Evolutionary conservation across 2,329 filamentous ascomycete species (phyloP).

Genomic region (Neocucurbitaria cava): DNA sequence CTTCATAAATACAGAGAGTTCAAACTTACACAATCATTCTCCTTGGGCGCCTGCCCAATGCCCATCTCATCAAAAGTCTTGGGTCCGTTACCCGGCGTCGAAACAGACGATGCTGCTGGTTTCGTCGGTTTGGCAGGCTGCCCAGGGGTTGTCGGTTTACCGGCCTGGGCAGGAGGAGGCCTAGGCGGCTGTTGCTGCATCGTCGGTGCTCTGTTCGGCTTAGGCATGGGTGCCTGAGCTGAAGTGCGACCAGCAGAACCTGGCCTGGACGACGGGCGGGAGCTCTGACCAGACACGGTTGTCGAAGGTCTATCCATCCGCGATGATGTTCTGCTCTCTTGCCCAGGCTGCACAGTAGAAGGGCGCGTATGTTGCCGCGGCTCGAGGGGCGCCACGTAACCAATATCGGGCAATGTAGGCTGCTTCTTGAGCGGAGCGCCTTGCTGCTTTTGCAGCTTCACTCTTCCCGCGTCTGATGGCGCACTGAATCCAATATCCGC

Average conservation of each 20-base stretch:
- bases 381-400: conserved; percentile 47
- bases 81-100: conserved; percentile 72
- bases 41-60: conserved; percentile 80
- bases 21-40: conserved; percentile 84
- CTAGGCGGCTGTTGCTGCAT: conserved; percentile 30
- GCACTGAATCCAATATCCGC: conserved; percentile 53
- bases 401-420: conserved; percentile 45
- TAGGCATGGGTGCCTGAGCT: conserved; percentile 32
- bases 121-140: conserved; percentile 36
- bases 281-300: conserved; percentile 21
- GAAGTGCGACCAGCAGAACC: conserved; percentile 40
- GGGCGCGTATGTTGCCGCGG: conserved; percentile 44
- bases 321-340: conserved; percentile 39
- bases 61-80: conserved; percentile 99
- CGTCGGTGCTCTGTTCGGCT: conserved; percentile 31
- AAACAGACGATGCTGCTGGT: conserved; percentile 20
- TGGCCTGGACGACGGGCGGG: conserved; percentile 31
- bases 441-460: conserved; percentile 51
- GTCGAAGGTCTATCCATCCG: conserved; percentile 36
- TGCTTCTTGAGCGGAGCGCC: conserved; percentile 38
- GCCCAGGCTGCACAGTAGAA: conserved; percentile 43
- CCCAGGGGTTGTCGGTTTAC: conserved; percentile 28
- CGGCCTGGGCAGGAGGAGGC: conserved; percentile 21
- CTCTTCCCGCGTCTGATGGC: conserved; percentile 49
- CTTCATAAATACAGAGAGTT: not conserved